phyloP scores from a whole-genome alignment of 768 basidiomycete species.

The Russula earlei region DNA sequence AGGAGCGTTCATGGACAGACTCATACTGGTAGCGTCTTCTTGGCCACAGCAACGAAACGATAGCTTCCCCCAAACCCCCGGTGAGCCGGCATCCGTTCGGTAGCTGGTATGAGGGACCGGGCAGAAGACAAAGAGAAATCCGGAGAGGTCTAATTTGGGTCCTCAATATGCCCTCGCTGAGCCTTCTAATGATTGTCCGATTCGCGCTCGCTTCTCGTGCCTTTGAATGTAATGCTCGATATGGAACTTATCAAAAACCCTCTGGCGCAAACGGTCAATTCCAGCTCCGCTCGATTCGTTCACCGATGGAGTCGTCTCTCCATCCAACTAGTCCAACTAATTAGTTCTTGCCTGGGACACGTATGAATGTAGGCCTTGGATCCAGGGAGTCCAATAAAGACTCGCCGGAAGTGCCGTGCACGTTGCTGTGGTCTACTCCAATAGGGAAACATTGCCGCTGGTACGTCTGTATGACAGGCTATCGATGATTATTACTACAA shows the following conservation, averaged over 20 bases:
- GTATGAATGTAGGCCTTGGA: not conserved
- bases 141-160: not conserved
- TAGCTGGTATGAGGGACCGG: too few relatives aligned
- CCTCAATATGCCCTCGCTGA: not conserved
- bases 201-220: not conserved
- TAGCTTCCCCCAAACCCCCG: too few relatives aligned
- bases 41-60: too few relatives aligned
- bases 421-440: not conserved
- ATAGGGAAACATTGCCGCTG: too few relatives aligned
- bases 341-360: too few relatives aligned
- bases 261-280: not conserved
- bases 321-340: not conserved
- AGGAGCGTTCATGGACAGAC: too few relatives aligned
- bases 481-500: not conserved
- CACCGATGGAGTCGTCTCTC: too few relatives aligned
- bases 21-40: too few relatives aligned
- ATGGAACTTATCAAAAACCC: not conserved
- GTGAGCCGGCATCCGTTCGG: too few relatives aligned
- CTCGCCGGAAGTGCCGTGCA: not conserved
- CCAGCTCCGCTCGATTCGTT: too few relatives aligned
- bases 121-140: not conserved
- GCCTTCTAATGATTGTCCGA: not conserved
- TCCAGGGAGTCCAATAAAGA: too few relatives aligned
- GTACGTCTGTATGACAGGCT: not conserved
- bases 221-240: not conserved